Conservation (phyloP, 306 rosid species). For the Cucumis cinereus region DNA sequence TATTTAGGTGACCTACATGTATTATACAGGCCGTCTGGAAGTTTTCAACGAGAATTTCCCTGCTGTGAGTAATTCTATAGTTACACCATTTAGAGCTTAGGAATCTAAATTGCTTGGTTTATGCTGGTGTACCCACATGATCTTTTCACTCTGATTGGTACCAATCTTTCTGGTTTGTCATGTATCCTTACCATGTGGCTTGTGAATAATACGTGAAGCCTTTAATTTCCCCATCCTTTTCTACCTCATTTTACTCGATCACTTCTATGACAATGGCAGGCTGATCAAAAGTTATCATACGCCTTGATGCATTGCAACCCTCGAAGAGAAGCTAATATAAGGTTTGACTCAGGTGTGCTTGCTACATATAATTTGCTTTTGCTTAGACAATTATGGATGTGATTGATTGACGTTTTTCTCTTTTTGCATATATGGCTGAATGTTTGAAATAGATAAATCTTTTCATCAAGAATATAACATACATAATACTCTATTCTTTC, state of each 20-base stretch:
- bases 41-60: constrained; percentile 95
- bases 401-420: neutral
- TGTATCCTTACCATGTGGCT: neutral
- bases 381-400: neutral
- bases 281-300: constrained; percentile 78
- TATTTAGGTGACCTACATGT: constrained; percentile 89
- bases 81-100: neutral
- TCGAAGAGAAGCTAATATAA: constrained; percentile 69
- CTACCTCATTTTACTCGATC: constrained; percentile 4
- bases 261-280: constrained; percentile 46
- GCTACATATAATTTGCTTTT: constrained; percentile 9
- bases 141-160: neutral
- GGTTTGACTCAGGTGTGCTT: constrained; percentile 62
- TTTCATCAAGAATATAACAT: neutral
- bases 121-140: neutral
- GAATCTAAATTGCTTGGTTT: neutral
- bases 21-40: constrained; percentile 97
- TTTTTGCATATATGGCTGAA: neutral
- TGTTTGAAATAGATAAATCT: neutral
- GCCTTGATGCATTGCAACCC: constrained; percentile 88
- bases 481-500: neutral
- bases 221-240: neutral
- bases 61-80: constrained; percentile 47
- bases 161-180: neutral
- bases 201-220: neutral